phyloP scores from a whole-genome alignment of 2,329 filamentous ascomycete species.

The Chalaropsis ovoidea region DNA sequence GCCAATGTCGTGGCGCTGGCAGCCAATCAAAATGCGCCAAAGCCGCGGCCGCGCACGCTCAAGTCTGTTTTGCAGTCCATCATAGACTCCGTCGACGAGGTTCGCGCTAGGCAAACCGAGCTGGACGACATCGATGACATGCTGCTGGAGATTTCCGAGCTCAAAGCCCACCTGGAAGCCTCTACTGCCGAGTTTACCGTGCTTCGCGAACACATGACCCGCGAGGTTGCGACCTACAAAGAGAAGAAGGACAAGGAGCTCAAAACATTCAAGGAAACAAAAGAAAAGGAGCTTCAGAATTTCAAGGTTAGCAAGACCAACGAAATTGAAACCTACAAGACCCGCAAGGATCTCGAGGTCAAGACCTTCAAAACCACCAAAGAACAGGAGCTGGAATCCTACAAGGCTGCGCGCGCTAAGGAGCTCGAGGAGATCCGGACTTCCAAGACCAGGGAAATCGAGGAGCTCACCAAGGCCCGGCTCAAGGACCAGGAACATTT shows the following conservation, averaged over 20 bases:
- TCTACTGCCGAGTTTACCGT: slow-evolving; percentile 21
- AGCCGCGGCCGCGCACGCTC: slow-evolving; percentile 14
- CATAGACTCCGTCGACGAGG: slow-evolving; percentile 23
- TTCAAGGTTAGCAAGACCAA: slow-evolving; percentile 24
- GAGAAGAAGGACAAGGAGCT: slow-evolving; percentile 24
- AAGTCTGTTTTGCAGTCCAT: slow-evolving; percentile 22
- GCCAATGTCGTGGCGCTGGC: neutral
- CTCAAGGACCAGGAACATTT: slow-evolving; percentile 13
- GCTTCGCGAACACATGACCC: slow-evolving; percentile 21
- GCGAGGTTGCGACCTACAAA: slow-evolving; percentile 21
- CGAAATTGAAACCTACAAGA: slow-evolving; percentile 24
- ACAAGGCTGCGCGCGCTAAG: slow-evolving; percentile 22
- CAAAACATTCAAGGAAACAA: slow-evolving; percentile 19
- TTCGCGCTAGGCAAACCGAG: slow-evolving; percentile 17
- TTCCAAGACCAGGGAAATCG: slow-evolving; percentile 20
- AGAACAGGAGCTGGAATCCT: slow-evolving; percentile 22
- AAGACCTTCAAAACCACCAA: slow-evolving; percentile 21
- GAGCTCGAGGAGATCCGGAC: slow-evolving; percentile 23
- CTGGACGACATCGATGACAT: slow-evolving; percentile 21
- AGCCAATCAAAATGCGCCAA: neutral
- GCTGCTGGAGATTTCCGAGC: slow-evolving; percentile 24
- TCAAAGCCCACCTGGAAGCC: slow-evolving; percentile 22
- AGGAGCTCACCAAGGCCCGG: slow-evolving; percentile 13
- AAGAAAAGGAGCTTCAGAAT: slow-evolving; percentile 19
- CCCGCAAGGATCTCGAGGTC: slow-evolving; percentile 24